phyloP scores from a whole-genome alignment of 1,284 basidiomycete species.

The Anthracocystis setariae region DNA sequence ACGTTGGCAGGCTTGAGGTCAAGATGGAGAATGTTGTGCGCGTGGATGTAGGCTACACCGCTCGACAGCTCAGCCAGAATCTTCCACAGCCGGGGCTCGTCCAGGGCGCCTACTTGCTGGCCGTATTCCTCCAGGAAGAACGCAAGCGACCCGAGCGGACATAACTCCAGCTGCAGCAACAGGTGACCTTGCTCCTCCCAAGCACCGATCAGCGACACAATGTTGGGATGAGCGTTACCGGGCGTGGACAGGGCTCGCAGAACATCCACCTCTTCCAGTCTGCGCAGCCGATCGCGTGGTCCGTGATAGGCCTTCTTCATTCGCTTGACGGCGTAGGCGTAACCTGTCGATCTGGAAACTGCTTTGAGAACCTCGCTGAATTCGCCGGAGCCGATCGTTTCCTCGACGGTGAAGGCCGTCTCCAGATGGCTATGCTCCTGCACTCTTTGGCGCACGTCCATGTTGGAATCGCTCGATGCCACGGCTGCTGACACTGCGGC shows the following conservation, averaged over 20 bases:
- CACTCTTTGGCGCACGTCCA: conserved; percentile 11
- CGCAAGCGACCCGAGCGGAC: conserved; percentile 88
- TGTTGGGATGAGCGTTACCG: conserved; percentile 63
- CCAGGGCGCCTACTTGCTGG: conserved; percentile 79
- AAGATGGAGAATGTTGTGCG: conserved; percentile 87
- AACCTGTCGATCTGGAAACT: conserved; percentile 74
- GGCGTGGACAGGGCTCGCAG: conserved; percentile 78
- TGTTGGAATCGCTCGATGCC: conserved; percentile 8
- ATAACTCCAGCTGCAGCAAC: conserved; percentile 94
- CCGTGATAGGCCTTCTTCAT: conserved; percentile 89
- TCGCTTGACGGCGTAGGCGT: conserved; percentile 89
- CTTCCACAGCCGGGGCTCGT: conserved; percentile 97
- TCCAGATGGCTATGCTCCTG: conserved; percentile 48
- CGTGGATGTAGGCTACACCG: conserved; percentile 87
- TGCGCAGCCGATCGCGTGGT: conserved; percentile 81
- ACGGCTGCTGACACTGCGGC: conserved; percentile 4
- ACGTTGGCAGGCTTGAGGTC: conserved; percentile 99
- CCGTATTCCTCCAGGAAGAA: conserved; percentile 95
- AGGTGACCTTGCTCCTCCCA: conserved; percentile 95
- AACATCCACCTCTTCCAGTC: conserved; percentile 95
- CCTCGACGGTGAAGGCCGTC: conserved; percentile 77
- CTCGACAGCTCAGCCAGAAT: conserved; percentile 85
- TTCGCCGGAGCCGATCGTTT: conserved; percentile 88
- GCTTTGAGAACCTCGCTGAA: conserved; percentile 96
- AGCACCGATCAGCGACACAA: conserved; percentile 90